Conservation (phyloP, 2,329 filamentous ascomycete species). For the Botryosphaeria dothidea region DNA sequence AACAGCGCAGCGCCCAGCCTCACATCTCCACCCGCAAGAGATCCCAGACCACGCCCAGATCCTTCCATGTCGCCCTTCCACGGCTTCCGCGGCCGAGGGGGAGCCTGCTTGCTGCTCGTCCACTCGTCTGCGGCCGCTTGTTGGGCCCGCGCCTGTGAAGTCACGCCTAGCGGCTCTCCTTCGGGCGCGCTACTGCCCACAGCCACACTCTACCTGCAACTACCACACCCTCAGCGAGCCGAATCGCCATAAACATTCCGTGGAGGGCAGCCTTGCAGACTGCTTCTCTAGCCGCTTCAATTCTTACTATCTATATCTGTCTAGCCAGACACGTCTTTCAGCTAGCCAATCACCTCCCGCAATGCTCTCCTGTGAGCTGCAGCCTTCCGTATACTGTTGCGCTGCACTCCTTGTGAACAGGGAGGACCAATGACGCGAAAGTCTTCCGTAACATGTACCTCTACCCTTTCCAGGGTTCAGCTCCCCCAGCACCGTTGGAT, state of each 20-base stretch:
- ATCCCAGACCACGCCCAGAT: conserved; percentile 4
- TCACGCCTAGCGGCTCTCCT: neutral
- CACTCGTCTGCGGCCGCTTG: neutral
- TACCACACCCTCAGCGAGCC: neutral
- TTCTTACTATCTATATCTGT: neutral
- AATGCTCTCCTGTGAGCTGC: neutral
- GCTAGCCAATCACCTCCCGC: neutral
- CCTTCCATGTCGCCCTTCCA: neutral
- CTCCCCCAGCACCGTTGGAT: neutral
- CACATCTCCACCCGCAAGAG: neutral
- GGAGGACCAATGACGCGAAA: neutral
- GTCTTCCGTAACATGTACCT: neutral
- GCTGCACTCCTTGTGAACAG: neutral
- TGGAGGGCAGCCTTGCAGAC: neutral
- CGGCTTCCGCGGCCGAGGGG: neutral
- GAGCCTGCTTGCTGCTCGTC: neutral
- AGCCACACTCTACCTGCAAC: neutral
- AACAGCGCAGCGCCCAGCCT: conserved; percentile 8
- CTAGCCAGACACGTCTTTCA: neutral
- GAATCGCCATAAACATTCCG: too few species aligned
- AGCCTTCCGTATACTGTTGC: neutral
- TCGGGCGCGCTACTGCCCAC: neutral
- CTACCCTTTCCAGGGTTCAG: neutral
- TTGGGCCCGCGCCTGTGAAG: neutral
- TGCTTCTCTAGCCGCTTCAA: neutral